Conservation (phyloP, 2,329 filamentous ascomycete genomes). For the Botryotinia convoluta region DNA sequence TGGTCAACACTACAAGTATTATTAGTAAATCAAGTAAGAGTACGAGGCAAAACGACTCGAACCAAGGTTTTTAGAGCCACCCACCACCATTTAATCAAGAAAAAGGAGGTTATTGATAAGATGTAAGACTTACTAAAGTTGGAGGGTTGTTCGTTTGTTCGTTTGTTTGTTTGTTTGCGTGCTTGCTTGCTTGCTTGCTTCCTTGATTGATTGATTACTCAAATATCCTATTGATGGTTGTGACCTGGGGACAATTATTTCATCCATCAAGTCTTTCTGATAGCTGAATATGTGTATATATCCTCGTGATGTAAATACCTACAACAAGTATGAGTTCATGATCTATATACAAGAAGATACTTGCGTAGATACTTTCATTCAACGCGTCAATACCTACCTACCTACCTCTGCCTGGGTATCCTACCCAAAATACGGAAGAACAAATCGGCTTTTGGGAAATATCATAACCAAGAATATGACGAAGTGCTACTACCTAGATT, state of each 20-base stretch:
- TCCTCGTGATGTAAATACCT: not conserved
- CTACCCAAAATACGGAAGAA: not conserved
- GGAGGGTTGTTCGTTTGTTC: too few relatives aligned
- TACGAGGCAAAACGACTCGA: not conserved
- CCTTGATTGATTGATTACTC: not conserved
- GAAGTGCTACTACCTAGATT: not conserved
- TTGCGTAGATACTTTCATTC: not conserved
- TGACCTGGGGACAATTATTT: not conserved
- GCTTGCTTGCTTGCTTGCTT: not conserved
- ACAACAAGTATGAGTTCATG: not conserved
- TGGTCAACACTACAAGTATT: not conserved
- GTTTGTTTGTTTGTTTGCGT: not conserved
- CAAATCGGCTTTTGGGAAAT: not conserved
- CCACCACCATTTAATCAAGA: not conserved
- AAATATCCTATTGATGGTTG: not conserved
- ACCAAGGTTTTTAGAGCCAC: not conserved
- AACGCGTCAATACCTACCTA: not conserved
- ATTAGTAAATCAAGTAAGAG: not conserved
- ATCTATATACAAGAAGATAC: not conserved
- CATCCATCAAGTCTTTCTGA: not conserved
- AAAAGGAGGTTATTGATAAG: slow-evolving; percentile 7
- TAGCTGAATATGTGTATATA: not conserved
- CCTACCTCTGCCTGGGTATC: not conserved
- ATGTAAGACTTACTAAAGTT: not conserved
- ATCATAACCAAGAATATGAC: slow-evolving; percentile 5